These are phyloP conservation scores for Physcomitrellopsis africana DNA, from an alignment of 225 moss, liverwort and hornwort species.

Conservation along the genomic window DNA sequence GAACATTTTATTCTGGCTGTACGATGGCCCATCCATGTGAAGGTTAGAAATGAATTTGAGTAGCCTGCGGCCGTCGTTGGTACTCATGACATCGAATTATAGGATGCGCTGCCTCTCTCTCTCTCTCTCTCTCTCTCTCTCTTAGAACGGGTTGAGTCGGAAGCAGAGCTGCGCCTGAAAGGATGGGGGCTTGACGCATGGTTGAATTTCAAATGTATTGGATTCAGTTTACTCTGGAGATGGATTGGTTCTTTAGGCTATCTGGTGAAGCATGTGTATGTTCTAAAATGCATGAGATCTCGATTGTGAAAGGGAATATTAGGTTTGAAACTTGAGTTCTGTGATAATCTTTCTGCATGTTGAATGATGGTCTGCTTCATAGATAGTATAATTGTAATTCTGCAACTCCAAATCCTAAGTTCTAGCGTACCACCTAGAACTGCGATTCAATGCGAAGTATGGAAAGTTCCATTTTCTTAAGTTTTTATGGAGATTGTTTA, in stretches of 20 bases:
- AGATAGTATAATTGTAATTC: too few species aligned
- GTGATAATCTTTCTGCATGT: neutral
- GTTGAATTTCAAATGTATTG: neutral
- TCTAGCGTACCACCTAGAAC: too few species aligned
- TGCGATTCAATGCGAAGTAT: too few species aligned
- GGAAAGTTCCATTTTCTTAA: too few species aligned
- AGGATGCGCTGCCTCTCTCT: neutral
- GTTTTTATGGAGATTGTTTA: too few species aligned
- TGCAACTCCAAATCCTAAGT: too few species aligned
- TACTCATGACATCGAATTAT: neutral
- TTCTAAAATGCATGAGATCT: neutral
- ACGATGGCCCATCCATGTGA: slow-evolving; percentile 28
- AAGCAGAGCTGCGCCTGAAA: neutral
- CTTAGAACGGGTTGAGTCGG: slow-evolving; percentile 1
- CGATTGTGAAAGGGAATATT: neutral
- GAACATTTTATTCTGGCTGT: slow-evolving; percentile 30
- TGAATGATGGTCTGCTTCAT: too few species aligned
- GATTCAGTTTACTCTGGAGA: neutral
- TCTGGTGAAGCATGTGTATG: neutral
- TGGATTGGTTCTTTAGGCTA: neutral
- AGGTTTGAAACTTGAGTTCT: neutral
- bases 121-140: neutral
- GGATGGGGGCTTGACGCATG: neutral
- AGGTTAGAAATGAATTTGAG: slow-evolving; percentile 12
- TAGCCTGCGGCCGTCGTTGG: slow-evolving; percentile 26